Conservation (phyloP, 2,329 filamentous ascomycete genomes). For the Phaeoacremonium minimum region DNA sequence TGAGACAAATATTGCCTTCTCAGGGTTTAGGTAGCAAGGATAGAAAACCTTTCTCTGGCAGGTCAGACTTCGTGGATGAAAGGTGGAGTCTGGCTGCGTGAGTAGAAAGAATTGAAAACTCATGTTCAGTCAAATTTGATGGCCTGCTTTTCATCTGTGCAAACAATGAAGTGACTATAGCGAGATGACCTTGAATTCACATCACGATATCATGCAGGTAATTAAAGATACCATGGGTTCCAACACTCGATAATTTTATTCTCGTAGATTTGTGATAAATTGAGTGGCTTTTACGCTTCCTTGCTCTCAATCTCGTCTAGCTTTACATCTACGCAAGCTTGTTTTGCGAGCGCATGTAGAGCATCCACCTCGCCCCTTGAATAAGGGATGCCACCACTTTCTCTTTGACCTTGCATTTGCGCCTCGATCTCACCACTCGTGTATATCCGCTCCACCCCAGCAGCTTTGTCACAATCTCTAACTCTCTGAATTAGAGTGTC, state of each 20-base stretch:
- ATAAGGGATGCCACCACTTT: slow-evolving; percentile 6
- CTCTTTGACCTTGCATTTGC: slow-evolving; percentile 1
- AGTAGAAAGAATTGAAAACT: neutral
- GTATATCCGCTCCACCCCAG: slow-evolving; percentile 10
- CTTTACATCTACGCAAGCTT: neutral
- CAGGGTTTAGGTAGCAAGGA: neutral
- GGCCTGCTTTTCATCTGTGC: too few relatives aligned
- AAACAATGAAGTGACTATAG: too few relatives aligned
- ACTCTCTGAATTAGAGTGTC: slow-evolving; percentile 11
- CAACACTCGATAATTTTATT: too few relatives aligned
- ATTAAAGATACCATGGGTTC: too few relatives aligned
- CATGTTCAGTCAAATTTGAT: slow-evolving; percentile 11
- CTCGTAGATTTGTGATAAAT: too few relatives aligned
- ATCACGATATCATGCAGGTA: too few relatives aligned
- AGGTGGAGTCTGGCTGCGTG: neutral
- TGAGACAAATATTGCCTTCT: neutral
- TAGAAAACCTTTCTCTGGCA: neutral
- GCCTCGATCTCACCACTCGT: slow-evolving; percentile 7
- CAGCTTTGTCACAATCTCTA: slow-evolving; percentile 8
- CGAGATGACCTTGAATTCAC: too few relatives aligned
- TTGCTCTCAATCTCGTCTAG: slow-evolving; percentile 4
- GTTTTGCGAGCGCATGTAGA: slow-evolving; percentile 1
- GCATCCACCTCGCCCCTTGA: slow-evolving; percentile 5
- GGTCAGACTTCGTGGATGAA: neutral
- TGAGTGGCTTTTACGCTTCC: too few relatives aligned